Evolutionary conservation across 148 eudicot species (phyloP).

Genomic region (Amaranthus palmeri): DNA sequence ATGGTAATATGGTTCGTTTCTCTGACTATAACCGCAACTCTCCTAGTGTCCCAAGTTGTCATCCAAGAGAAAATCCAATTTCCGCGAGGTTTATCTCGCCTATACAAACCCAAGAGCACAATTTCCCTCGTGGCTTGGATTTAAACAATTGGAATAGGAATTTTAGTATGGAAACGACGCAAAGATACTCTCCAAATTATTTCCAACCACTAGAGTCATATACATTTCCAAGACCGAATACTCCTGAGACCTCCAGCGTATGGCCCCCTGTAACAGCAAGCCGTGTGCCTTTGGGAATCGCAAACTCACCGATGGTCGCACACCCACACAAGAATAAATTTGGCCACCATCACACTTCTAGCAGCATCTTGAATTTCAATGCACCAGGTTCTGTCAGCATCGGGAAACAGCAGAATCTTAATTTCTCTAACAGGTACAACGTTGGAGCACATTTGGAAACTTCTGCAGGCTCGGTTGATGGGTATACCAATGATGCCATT

Average conservation of each 20-base stretch:
- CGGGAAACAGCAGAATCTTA: conserved; percentile 30
- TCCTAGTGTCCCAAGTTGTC: conserved; percentile 13
- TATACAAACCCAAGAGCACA: conserved; percentile 30
- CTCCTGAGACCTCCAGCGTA: conserved; percentile 6
- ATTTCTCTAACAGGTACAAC: conserved; percentile 22
- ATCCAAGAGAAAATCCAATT: conserved; percentile 26
- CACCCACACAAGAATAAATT: conserved; percentile 26
- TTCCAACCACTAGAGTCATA: conserved; percentile 28
- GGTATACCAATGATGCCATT: conserved; percentile 48
- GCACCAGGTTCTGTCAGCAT: conserved; percentile 12
- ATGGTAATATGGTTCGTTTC: conserved; percentile 17
- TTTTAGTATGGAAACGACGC: conserved; percentile 7
- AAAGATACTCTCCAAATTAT: conserved; percentile 12
- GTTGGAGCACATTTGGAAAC: conserved; percentile 7
- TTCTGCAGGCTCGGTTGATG: conserved; percentile 35
- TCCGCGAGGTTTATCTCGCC: conserved; percentile 23
- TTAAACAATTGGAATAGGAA: conserved; percentile 27
- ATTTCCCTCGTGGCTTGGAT: conserved; percentile 18
- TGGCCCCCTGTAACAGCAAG: conserved; percentile 31
- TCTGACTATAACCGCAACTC: conserved; percentile 26
- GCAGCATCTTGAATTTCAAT: conserved; percentile 29
- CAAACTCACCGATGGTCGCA: conserved; percentile 19
- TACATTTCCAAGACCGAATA: conserved; percentile 22
- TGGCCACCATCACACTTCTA: conserved; percentile 21
- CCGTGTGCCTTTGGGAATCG: conserved; percentile 26